Conservation (phyloP, 441 rosid species). For the Corymbia calophylla region DNA sequence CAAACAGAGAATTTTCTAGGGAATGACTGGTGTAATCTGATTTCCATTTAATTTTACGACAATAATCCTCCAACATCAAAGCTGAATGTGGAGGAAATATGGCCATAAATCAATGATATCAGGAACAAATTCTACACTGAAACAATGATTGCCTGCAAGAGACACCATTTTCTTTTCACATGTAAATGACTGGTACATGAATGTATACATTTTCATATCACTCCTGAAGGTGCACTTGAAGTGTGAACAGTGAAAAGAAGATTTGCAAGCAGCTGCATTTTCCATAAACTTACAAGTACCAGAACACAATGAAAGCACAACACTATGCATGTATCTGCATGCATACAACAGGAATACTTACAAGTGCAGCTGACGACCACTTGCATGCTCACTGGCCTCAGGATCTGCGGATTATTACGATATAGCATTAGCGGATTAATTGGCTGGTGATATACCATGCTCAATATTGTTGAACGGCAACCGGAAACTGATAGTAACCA, state of each 20-base stretch:
- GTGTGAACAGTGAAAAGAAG: background rate
- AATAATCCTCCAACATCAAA: background rate
- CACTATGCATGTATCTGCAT: background rate
- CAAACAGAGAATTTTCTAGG: background rate
- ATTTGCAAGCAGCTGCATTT: background rate
- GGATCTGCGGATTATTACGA: constrained; percentile 45
- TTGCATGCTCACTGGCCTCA: constrained; percentile 61
- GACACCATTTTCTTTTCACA: background rate
- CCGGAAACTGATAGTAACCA: background rate
- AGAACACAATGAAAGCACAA: background rate
- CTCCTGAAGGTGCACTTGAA: background rate
- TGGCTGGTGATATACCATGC: background rate
- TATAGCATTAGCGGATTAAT: constrained; percentile 4
- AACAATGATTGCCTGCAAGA: background rate
- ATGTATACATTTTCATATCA: background rate
- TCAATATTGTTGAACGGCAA: background rate
- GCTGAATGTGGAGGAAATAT: background rate
- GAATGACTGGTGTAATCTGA: background rate
- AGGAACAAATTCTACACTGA: background rate
- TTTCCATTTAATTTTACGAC: background rate
- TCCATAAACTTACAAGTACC: background rate
- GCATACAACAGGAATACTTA: constrained; percentile 24
- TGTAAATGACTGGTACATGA: background rate
- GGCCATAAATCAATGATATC: background rate
- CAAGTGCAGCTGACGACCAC: constrained; percentile 87